These are phyloP conservation scores for Brassica napus DNA, from an alignment of 345 rosid species.

Conservation along the genomic window DNA sequence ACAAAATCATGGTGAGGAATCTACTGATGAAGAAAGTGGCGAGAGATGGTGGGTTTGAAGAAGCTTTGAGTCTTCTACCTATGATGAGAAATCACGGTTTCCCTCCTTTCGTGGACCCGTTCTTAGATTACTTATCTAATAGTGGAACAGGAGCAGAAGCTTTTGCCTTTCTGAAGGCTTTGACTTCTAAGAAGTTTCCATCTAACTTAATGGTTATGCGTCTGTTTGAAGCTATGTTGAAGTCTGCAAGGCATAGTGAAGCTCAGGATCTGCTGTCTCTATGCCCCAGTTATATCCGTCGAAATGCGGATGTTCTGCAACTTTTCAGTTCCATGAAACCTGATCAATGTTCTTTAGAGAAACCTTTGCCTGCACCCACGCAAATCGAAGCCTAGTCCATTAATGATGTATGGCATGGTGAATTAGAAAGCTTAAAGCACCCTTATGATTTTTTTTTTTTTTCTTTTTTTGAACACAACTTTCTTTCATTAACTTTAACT, in stretches of 20 bases:
- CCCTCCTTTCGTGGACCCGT: constrained; percentile 76
- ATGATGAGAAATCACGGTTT: constrained; percentile 73
- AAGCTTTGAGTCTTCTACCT: constrained; percentile 60
- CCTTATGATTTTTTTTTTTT: no score
- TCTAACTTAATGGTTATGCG: constrained; percentile 62
- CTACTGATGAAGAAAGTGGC: constrained; percentile 58
- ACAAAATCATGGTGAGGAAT: constrained; percentile 61
- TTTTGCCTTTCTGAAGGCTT: constrained; percentile 55
- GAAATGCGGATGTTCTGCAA: constrained; percentile 74
- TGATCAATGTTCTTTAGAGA: constrained; percentile 30
- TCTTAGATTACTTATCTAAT: constrained; percentile 60
- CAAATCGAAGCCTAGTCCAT: constrained; percentile 42
- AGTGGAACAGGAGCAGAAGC: constrained; percentile 70
- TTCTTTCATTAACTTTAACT: no score
- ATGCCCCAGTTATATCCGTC: constrained; percentile 64
- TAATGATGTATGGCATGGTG: neutral
- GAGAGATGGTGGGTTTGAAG: constrained; percentile 63
- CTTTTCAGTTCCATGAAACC: constrained; percentile 59
- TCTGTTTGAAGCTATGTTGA: constrained; percentile 65
- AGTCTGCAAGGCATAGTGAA: constrained; percentile 59
- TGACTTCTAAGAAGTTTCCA: constrained; percentile 73
- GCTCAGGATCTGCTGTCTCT: constrained; percentile 75
- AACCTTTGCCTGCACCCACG: constrained; percentile 43
- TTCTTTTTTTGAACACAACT: no score
- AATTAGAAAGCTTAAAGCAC: neutral